These are phyloP conservation scores for Graphiopsis chlorocephala DNA, from an alignment of 2,329 filamentous ascomycete genomes.

Conservation along the genomic window DNA sequence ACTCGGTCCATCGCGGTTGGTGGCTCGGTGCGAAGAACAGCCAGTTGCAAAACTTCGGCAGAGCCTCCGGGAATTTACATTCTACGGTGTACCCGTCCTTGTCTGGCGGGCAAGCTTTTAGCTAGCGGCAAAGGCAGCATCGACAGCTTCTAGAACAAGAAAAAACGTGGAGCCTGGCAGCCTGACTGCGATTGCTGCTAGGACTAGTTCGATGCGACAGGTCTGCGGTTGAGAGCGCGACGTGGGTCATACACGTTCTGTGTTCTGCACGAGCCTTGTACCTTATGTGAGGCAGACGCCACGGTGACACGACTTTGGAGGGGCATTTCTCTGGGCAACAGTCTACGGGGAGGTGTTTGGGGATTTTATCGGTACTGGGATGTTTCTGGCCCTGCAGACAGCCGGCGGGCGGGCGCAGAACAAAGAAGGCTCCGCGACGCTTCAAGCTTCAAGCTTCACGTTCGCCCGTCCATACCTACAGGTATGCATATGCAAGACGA, in stretches of 20 bases:
- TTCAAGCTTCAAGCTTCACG: neutral
- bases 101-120: neutral
- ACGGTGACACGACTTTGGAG: neutral
- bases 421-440: neutral
- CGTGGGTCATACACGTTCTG: neutral
- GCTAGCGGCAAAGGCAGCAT: neutral
- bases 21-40: neutral
- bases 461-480: neutral
- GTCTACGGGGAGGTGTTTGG: neutral
- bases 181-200: neutral
- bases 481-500: neutral
- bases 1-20: neutral
- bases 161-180: neutral
- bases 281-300: neutral
- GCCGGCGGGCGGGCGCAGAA: neutral
- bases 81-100: neutral
- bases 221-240: constrained; percentile 10
- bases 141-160: constrained; percentile 2
- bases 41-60: neutral
- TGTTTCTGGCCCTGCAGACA: neutral
- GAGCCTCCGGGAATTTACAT: neutral
- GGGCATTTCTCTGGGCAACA: neutral
- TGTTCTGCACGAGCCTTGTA: neutral
- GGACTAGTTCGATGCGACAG: neutral
- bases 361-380: neutral